Conservation (phyloP, 2,329 filamentous ascomycete species). For the Fusarium circinatum region DNA sequence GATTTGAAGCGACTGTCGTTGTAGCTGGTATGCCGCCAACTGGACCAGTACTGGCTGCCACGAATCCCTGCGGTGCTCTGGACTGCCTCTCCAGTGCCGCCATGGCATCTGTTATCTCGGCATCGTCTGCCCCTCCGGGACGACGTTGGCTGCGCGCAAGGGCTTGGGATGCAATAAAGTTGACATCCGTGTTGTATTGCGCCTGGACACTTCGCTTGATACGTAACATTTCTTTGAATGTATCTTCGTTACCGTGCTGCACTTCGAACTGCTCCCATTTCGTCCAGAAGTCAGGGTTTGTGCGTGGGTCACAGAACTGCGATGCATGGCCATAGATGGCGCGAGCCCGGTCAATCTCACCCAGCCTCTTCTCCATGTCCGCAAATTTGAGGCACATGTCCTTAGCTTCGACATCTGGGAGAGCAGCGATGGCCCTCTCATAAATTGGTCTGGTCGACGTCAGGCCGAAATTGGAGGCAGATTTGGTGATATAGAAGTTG, state of each 20-base stretch:
- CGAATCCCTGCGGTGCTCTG: conserved; percentile 89
- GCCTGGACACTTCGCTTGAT: conserved; percentile 98
- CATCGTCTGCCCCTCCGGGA: conserved; percentile 54
- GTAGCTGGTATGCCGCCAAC: conserved; percentile 60
- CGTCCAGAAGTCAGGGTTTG: conserved; percentile 89
- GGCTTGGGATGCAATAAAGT: conserved; percentile 96
- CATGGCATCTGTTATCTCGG: conserved; percentile 81
- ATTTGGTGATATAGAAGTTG: conserved; percentile 99
- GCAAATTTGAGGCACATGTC: conserved; percentile 99
- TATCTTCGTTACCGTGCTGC: conserved; percentile 98
- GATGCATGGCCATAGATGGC: conserved; percentile 97
- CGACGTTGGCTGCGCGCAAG: conserved; percentile 82
- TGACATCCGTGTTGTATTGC: conserved; percentile 98
- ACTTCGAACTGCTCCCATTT: conserved; percentile 99
- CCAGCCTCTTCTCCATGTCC: conserved; percentile 91
- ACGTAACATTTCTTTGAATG: conserved; percentile 98
- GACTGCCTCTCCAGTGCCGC: conserved; percentile 87
- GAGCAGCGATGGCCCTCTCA: conserved; percentile 91
- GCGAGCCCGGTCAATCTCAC: conserved; percentile 92
- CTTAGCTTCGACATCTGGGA: conserved; percentile 91
- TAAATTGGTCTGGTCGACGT: conserved; percentile 96
- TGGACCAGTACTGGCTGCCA: conserved; percentile 82
- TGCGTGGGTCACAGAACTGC: conserved; percentile 96
- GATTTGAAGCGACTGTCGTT: conserved; percentile 69
- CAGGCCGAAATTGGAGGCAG: conserved; percentile 95